phyloP scores from a whole-genome alignment of 768 basidiomycete genomes.

The Rhodotorula diobovata region DNA sequence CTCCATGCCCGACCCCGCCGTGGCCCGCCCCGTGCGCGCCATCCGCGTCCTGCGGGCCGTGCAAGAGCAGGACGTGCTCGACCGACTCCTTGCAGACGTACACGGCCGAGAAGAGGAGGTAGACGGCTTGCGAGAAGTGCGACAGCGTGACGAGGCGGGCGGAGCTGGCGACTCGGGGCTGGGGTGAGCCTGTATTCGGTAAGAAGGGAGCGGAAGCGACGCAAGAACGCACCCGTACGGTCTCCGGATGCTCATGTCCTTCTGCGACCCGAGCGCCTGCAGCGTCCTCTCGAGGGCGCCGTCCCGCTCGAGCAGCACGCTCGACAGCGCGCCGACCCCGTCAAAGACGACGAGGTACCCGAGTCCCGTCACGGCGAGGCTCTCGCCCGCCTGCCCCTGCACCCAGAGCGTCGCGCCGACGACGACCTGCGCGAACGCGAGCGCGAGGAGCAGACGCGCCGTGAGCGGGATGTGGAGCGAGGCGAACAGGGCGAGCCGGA shows the following conservation, averaged over 20 bases:
- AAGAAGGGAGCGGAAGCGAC: slow-evolving; percentile 44
- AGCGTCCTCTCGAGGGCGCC: slow-evolving; percentile 45
- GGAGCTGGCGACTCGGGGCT: neutral
- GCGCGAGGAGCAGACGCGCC: slow-evolving; percentile 15
- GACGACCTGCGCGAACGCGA: slow-evolving; percentile 44
- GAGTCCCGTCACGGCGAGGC: slow-evolving; percentile 77
- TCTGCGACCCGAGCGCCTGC: slow-evolving; percentile 47
- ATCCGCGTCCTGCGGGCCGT: slow-evolving; percentile 20
- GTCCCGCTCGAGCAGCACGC: slow-evolving; percentile 31
- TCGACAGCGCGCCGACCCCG: slow-evolving; percentile 42
- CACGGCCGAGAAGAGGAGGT: slow-evolving; percentile 86
- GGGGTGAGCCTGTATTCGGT: neutral
- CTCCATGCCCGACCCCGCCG: slow-evolving; percentile 40
- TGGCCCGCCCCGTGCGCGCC: slow-evolving; percentile 40
- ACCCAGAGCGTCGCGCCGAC: slow-evolving; percentile 69
- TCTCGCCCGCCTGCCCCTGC: slow-evolving; percentile 78
- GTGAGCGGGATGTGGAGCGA: slow-evolving; percentile 24
- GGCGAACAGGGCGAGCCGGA: slow-evolving; percentile 29
- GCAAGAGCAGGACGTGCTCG: slow-evolving; percentile 71
- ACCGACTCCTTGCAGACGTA: slow-evolving; percentile 97
- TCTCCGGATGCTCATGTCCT: slow-evolving; percentile 47
- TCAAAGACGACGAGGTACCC: slow-evolving; percentile 98
- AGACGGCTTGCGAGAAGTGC: slow-evolving; percentile 80
- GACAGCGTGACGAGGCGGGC: slow-evolving; percentile 45
- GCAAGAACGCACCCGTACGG: slow-evolving; percentile 60